Conservation (phyloP, 192 early-diverging fungal species). For the Gonapodya sp. region DNA sequence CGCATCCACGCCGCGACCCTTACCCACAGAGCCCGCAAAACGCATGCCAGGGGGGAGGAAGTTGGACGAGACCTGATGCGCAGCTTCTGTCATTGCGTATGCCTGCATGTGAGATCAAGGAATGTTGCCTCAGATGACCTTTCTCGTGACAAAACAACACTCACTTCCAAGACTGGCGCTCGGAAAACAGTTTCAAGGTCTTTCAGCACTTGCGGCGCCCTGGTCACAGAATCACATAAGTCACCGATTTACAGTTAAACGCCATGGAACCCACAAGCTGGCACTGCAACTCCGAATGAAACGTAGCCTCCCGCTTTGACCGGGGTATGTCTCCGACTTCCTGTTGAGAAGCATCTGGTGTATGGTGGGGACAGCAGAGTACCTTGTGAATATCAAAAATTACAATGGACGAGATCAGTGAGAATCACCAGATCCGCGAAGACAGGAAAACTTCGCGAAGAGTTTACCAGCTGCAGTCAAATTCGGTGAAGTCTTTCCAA, state of each 20-base stretch:
- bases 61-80: conserved; percentile 80
- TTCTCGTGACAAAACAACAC: neutral
- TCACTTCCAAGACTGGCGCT: conserved; percentile 59
- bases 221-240: neutral
- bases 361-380: conserved; percentile 64
- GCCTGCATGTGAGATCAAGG: conserved; percentile 24
- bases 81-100: conserved; percentile 81
- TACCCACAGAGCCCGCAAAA: conserved; percentile 73
- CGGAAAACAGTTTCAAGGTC: conserved; percentile 52
- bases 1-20: conserved; percentile 63
- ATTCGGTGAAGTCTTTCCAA: conserved; percentile 60
- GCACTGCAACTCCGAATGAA: conserved; percentile 78
- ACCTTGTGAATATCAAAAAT: conserved; percentile 21
- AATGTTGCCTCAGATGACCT: neutral
- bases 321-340: conserved; percentile 17
- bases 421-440: conserved; percentile 9
- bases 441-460: conserved; percentile 20
- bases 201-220: conserved; percentile 53
- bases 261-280: conserved; percentile 24
- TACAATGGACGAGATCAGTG: neutral
- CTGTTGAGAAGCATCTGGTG: conserved; percentile 69
- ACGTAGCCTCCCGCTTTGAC: conserved; percentile 29
- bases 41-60: conserved; percentile 53
- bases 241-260: neutral
- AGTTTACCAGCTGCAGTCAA: conserved; percentile 58